These are phyloP conservation scores for Fusarium sp. DNA, from an alignment of 2,329 filamentous ascomycete species.

Conservation along the genomic window DNA sequence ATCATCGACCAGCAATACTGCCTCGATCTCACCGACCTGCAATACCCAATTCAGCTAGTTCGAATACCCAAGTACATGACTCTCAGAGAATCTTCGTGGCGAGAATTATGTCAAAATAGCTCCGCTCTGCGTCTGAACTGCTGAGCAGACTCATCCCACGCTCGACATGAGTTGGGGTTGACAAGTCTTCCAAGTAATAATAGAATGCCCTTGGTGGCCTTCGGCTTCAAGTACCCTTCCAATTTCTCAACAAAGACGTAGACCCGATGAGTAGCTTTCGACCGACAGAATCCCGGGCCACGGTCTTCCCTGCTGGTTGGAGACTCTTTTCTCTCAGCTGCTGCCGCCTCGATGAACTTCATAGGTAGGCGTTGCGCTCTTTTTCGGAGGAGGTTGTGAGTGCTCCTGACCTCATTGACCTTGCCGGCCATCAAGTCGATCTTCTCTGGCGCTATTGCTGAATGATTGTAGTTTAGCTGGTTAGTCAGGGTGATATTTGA, in stretches of 20 bases:
- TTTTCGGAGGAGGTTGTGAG: rapidly evolving
- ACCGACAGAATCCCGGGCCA: no score
- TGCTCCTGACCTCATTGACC: not conserved
- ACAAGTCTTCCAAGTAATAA: not conserved
- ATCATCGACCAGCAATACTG: not conserved
- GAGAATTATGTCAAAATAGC: rapidly evolving
- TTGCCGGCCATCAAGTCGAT: rapidly evolving
- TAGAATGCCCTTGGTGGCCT: rapidly evolving
- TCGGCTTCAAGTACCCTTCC: not conserved
- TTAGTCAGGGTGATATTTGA: no score
- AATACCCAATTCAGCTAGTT: not conserved
- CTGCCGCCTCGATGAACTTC: not conserved
- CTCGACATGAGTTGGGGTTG: not conserved
- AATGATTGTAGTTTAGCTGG: not conserved
- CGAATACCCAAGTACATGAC: not conserved
- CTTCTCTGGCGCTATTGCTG: not conserved
- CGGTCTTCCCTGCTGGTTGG: no score
- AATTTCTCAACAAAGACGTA: rapidly evolving
- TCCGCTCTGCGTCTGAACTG: rapidly evolving
- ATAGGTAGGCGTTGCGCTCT: not conserved
- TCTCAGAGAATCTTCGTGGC: not conserved
- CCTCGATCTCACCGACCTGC: not conserved
- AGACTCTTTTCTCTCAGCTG: no score
- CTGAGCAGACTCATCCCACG: no score
- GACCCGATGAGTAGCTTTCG: not conserved